Evolutionary conservation across 2,329 filamentous ascomycete species (phyloP).

Genomic region (Malbranchea zuffiana): DNA sequence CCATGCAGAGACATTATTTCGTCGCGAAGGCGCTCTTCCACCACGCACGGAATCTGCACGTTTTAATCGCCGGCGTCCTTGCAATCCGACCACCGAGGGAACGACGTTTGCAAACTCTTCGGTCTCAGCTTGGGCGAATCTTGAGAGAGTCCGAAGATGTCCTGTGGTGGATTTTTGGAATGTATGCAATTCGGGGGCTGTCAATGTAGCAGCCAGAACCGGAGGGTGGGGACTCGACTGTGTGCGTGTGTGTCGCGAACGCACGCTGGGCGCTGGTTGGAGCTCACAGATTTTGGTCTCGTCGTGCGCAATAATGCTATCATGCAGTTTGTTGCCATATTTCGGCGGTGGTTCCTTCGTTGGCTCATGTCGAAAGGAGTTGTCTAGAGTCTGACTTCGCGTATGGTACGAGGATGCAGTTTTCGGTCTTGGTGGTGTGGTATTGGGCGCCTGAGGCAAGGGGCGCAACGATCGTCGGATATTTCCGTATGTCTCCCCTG

Average conservation of each 20-base stretch:
- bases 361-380: conserved; percentile 31
- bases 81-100: conserved; percentile 78
- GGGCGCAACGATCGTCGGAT: conserved; percentile 68
- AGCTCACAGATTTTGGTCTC: conserved; percentile 6
- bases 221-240: conserved; percentile 24
- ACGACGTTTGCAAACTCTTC: conserved; percentile 70
- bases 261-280: conserved; percentile 19
- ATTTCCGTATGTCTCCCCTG: conserved; percentile 58
- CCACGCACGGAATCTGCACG: conserved; percentile 46
- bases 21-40: conserved; percentile 42
- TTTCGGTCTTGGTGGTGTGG: conserved; percentile 31
- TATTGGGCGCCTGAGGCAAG: conserved; percentile 54
- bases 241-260: conserved; percentile 23
- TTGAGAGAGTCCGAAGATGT: conserved; percentile 77
- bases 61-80: conserved; percentile 74
- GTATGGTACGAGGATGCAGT: conserved; percentile 30
- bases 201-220: conserved; percentile 19
- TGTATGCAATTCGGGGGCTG: conserved; percentile 62
- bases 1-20: conserved; percentile 55
- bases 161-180: conserved; percentile 82
- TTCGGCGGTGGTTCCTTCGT: not conserved
- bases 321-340: not conserved
- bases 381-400: conserved; percentile 56
- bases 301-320: too few species aligned
- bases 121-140: conserved; percentile 61